Percentiles rank a stretch among this genome's conserved stretches.
Evolutionary conservation across 257 asterid species (phyloP).

Genomic region (Petunia secreta): DNA sequence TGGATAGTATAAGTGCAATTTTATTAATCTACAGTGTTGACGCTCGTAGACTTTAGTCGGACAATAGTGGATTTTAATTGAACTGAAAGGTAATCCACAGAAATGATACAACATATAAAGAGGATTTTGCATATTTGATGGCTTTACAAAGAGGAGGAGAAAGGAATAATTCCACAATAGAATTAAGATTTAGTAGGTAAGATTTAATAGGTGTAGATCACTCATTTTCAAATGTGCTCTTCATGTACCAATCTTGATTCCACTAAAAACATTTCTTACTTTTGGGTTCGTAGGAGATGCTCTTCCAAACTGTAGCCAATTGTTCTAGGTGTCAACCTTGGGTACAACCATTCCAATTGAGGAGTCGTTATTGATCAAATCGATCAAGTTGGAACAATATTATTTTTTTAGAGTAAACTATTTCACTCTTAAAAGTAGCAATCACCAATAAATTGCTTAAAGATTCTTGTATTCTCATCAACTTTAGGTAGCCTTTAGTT

Average conservation of each 20-base stretch:
- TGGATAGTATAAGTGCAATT: too few relatives aligned
- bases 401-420: not conserved
- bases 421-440: not conserved
- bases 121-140: not conserved
- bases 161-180: not conserved
- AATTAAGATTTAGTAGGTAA: not conserved
- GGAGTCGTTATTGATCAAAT: not conserved
- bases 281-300: not conserved
- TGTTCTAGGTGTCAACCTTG: not conserved
- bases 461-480: not conserved
- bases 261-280: not conserved
- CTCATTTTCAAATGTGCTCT: not conserved
- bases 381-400: not conserved
- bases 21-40: not conserved
- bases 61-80: conserved; percentile 5
- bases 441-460: not conserved
- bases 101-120: not conserved
- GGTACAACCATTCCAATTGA: not conserved
- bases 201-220: too few relatives aligned
- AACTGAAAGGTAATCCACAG: not conserved
- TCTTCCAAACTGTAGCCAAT: not conserved
- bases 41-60: not conserved
- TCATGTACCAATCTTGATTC: not conserved
- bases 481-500: not conserved
- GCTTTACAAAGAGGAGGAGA: not conserved